phyloP scores from a whole-genome alignment of 805 yeast species.

The Schizosaccharomyces octosporus region DNA sequence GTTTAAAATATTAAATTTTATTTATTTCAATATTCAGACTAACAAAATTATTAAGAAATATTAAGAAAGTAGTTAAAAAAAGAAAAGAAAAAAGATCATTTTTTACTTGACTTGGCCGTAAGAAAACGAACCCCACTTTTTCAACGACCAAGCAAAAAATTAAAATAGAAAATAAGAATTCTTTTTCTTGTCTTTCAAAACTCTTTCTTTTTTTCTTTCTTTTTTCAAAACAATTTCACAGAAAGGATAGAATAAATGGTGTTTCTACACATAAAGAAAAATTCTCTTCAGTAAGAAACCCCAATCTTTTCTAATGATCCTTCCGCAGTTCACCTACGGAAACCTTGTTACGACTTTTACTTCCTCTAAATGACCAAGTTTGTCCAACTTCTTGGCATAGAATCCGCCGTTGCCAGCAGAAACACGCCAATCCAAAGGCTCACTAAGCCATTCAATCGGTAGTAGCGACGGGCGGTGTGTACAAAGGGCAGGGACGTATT shows the following conservation, averaged over 20 bases:
- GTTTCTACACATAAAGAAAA: too few species aligned
- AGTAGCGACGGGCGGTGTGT: slow-evolving; percentile 22
- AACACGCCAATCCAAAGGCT: slow-evolving; percentile 18
- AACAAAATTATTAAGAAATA: slow-evolving; percentile 2
- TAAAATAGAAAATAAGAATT: too few species aligned
- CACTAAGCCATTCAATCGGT: slow-evolving; percentile 24
- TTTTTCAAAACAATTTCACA: too few species aligned
- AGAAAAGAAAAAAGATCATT: too few species aligned
- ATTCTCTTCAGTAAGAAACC: too few species aligned
- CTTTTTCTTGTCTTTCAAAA: too few species aligned
- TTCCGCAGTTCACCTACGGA: slow-evolving; percentile 21
- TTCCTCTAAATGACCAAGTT: slow-evolving; percentile 24
- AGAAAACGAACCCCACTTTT: too few species aligned
- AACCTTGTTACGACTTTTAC: slow-evolving; percentile 23
- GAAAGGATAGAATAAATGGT: too few species aligned
- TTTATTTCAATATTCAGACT: slow-evolving; percentile 4
- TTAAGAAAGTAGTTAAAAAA: too few species aligned
- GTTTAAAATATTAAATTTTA: slow-evolving; percentile 12
- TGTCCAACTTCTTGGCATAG: slow-evolving; percentile 11
- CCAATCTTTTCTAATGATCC: slow-evolving; percentile 17
- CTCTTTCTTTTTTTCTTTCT: too few species aligned
- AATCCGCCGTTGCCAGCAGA: slow-evolving; percentile 14
- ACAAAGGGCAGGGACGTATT: slow-evolving; percentile 25
- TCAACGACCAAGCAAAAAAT: too few species aligned
- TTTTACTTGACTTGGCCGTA: too few species aligned